phyloP scores from a whole-genome alignment of 768 basidiomycete genomes.

The Postia placenta region DNA sequence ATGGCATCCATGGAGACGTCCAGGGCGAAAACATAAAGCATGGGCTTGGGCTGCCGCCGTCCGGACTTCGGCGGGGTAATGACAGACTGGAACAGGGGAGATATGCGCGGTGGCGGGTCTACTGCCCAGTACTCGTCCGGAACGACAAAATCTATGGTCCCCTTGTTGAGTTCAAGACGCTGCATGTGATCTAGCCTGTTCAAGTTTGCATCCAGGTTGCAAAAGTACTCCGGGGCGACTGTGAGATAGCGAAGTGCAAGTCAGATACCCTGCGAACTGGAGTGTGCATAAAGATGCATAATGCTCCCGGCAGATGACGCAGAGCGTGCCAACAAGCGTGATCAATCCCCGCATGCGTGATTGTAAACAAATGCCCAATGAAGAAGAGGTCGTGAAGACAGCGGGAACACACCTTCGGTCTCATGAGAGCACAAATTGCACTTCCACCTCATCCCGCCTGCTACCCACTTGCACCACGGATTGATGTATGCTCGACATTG shows the following conservation, averaged over 20 bases:
- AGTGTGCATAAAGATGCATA: not conserved
- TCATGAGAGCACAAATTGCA: conserved; percentile 87
- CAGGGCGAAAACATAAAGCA: conserved; percentile 81
- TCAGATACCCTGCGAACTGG: too few species aligned
- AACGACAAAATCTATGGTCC: conserved; percentile 88
- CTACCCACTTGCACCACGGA: conserved; percentile 84
- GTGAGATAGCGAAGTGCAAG: not conserved
- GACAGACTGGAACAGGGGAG: conserved; percentile 46
- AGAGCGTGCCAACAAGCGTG: too few species aligned
- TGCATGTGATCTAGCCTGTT: conserved; percentile 75
- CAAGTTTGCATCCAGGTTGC: conserved; percentile 70
- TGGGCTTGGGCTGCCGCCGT: conserved; percentile 49
- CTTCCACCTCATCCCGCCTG: conserved; percentile 81
- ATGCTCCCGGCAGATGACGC: not conserved
- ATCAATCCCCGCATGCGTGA: too few species aligned
- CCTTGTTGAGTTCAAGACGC: conserved; percentile 82
- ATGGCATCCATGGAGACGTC: conserved; percentile 74
- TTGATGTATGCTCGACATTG: conserved; percentile 89
- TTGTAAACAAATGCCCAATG: conserved; percentile 3
- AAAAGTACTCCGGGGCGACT: conserved; percentile 84
- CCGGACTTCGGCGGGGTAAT: conserved; percentile 38
- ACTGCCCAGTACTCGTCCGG: conserved; percentile 78
- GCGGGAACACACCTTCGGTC: conserved; percentile 69
- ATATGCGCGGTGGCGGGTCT: conserved; percentile 50
- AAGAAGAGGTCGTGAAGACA: conserved; percentile 1